Evolutionary conservation across 176 grass and related monocot species (phyloP).

Genomic region (Oryza meridionalis): DNA sequence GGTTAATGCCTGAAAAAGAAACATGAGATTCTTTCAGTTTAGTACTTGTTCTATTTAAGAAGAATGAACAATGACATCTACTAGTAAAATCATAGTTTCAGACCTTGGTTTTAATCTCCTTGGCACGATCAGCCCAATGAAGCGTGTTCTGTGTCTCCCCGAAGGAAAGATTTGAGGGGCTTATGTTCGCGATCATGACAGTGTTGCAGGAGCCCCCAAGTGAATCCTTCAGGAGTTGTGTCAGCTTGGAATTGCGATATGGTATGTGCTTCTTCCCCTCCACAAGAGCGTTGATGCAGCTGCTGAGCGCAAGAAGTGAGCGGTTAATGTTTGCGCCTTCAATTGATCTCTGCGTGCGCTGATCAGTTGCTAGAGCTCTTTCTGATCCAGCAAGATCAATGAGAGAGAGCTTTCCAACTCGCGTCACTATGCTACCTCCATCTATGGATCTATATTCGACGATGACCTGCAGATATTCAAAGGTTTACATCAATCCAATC

Average conservation of each 20-base stretch:
- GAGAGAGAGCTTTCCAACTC: conserved; percentile 85
- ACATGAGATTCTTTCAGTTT: conserved; percentile 28
- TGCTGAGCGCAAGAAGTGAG: conserved; percentile 90
- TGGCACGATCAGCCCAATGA: conserved; percentile 98
- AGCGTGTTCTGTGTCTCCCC: conserved; percentile 97
- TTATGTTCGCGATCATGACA: conserved; percentile 96
- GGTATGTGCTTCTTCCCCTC: conserved; percentile 98
- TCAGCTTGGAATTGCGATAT: conserved; percentile 94
- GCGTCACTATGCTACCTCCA: conserved; percentile 48
- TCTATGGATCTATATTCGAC: conserved; percentile 84
- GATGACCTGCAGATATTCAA: conserved; percentile 59
- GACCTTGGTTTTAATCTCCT: conserved; percentile 97
- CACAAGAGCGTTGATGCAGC: conserved; percentile 91
- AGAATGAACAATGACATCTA: conserved; percentile 19
- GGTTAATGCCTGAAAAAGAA: conserved; percentile 51
- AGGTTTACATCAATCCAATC: conserved; percentile 15
- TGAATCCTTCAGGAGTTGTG: conserved; percentile 96
- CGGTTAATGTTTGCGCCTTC: conserved; percentile 98
- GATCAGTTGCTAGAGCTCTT: conserved; percentile 91
- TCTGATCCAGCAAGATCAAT: conserved; percentile 98
- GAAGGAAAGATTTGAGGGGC: conserved; percentile 70
- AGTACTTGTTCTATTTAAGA: conserved; percentile 11
- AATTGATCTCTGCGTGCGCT: conserved; percentile 73
- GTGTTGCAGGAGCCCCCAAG: conserved; percentile 91
- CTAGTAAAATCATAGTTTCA: conserved; percentile 18